Conservation (phyloP, 2,329 filamentous ascomycete genomes). For the Colletotrichum lupini region DNA sequence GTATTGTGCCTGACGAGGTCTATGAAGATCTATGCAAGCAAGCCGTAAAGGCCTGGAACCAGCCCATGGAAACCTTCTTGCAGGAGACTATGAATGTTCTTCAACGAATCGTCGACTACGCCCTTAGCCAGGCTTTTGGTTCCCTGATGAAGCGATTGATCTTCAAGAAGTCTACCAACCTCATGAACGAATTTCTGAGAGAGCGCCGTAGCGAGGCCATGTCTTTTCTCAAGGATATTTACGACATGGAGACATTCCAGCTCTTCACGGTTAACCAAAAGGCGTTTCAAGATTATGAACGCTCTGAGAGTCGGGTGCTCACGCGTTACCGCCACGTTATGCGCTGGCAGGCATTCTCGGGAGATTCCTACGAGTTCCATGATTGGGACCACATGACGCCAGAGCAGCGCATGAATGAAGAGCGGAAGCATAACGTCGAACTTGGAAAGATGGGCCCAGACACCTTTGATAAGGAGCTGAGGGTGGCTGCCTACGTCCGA, state of each 20-base stretch:
- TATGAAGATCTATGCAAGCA: constrained; percentile 67
- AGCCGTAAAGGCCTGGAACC: constrained; percentile 69
- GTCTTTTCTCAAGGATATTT: constrained; percentile 55
- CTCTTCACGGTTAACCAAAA: constrained; percentile 69
- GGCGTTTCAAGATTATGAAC: constrained; percentile 57
- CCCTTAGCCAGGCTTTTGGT: constrained; percentile 60
- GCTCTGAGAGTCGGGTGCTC: constrained; percentile 58
- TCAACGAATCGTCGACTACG: constrained; percentile 54
- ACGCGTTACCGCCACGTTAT: constrained; percentile 60
- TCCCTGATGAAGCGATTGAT: constrained; percentile 59
- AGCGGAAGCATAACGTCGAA: constrained; percentile 54
- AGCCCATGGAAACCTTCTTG: constrained; percentile 62
- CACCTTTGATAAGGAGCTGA: constrained; percentile 68
- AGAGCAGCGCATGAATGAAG: constrained; percentile 59
- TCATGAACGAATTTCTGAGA: constrained; percentile 57
- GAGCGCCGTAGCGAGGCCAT: constrained; percentile 49
- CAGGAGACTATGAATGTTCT: constrained; percentile 60
- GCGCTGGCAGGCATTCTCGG: constrained; percentile 56
- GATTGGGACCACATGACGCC: constrained; percentile 59
- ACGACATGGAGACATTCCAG: constrained; percentile 62
- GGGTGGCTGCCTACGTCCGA: constrained; percentile 70
- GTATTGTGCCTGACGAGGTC: constrained; percentile 68
- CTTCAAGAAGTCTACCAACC: constrained; percentile 57
- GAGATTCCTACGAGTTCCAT: constrained; percentile 41
- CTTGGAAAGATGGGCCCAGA: constrained; percentile 65